Evolutionary conservation across 176 grass and related monocot genomes (phyloP), one percentile per base, ranked within the genome.

Genomic region (Carex kokanica): DNA sequence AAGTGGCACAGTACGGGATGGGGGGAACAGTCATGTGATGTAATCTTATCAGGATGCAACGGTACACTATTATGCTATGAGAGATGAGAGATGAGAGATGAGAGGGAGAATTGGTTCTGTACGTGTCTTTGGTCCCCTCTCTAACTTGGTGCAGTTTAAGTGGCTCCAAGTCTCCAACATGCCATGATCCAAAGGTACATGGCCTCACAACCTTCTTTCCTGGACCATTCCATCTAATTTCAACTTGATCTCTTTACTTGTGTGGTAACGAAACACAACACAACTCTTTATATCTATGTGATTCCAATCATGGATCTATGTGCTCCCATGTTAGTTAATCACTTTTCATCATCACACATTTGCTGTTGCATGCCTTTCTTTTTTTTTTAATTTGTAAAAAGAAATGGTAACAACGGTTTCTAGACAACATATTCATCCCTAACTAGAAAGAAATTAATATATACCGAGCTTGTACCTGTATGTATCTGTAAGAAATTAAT

Each of bases 141-240:
- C 23, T 70, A 70, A 77, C 6, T 77, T 54, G 73, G 49, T 23
- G 21, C 49, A 77, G 73, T 27, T 77, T 70, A 70, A 70, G 66
- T 70, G 73, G 3, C 73, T 31, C 73, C 49, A 77, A 77, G 73
- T 1, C 73, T 31, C 73, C 49, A 77, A 77, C 73, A 77, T 77
- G 73, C 73, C 73, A 77, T 14, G 73, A 77, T 77, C 73, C 73
- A 55, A 77, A 77, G 73, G 73, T 77, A 77, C 73, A 55, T 77
- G 24, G 21, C 21, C 70, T 53, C 70, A 52, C 71, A 74, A 23
- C 43, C 73, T 55, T 77, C 49, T 54, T 55, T 54, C 24, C 51
- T 77, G 73, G 49, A 77, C 73, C 73, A 77, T 77, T 53, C 12
- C 45, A 51, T 24, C n/a, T 53, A 2, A 47, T 73, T 73, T 73